phyloP scores from a whole-genome alignment of 768 basidiomycete species.

The Omphalotus guepiniiformis region DNA sequence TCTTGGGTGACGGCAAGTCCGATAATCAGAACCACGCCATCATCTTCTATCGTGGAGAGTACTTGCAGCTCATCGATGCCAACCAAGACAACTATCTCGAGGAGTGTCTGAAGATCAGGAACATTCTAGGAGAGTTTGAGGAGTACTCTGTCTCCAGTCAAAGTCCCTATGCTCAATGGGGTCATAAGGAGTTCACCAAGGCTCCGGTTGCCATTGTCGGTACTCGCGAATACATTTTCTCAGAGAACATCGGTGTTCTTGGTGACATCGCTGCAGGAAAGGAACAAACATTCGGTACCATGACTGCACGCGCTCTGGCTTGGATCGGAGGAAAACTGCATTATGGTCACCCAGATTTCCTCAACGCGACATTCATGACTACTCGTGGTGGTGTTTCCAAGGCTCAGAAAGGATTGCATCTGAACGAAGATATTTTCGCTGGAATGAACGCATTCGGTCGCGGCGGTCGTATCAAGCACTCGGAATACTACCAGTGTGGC shows the following conservation, averaged over 20 bases:
- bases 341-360: conserved; percentile 99
- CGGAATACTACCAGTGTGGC: conserved; percentile 99
- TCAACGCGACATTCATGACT: conserved; percentile 97
- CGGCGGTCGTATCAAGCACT: conserved; percentile 98
- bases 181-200: conserved; percentile 87
- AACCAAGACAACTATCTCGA: conserved; percentile 99
- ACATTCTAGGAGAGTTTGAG: conserved; percentile 96
- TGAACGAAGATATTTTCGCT: conserved; percentile 99
- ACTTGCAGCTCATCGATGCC: conserved; percentile 97
- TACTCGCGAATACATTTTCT: conserved; percentile 99
- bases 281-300: conserved; percentile 99
- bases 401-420: conserved; percentile 96
- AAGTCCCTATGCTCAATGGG: conserved; percentile 95
- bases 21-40: conserved; percentile 99
- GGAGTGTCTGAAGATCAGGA: conserved; percentile 98
- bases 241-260: conserved; percentile 98
- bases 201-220: conserved; percentile 96
- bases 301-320: conserved; percentile 90
- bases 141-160: conserved; percentile 87
- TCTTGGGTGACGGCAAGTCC: conserved; percentile 97
- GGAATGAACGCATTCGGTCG: conserved; percentile 99
- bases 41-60: conserved; percentile 98
- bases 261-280: conserved; percentile 99
- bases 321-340: conserved; percentile 99
- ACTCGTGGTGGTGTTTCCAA: conserved; percentile 99